Percentiles rank a stretch among this genome's conserved stretches.
Conservation (phyloP, 192 early-diverging fungal genomes). For the Entomortierella lignicola region DNA sequence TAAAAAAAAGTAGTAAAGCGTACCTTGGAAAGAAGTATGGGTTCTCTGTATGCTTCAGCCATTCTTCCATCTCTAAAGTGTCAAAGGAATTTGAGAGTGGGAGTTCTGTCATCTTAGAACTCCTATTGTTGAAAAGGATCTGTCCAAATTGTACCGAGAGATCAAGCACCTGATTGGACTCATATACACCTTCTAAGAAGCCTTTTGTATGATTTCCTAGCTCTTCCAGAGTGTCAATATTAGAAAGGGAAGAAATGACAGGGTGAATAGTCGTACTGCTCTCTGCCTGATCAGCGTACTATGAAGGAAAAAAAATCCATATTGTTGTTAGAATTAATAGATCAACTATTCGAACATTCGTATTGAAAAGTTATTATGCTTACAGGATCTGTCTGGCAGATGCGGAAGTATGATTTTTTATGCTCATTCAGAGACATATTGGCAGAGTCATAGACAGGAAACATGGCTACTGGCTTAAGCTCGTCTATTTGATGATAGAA, state of each 20-base stretch:
- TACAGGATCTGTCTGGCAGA: constrained; percentile 28
- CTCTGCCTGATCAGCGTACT: constrained; percentile 2
- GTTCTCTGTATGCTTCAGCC: constrained; percentile 17
- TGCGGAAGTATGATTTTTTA: constrained; percentile 29
- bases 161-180: constrained; percentile 10
- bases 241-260: constrained; percentile 11
- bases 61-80: constrained; percentile 14
- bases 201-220: constrained; percentile 9
- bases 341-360: too few species aligned
- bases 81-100: constrained; percentile 25
- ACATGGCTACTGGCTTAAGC: constrained; percentile 21
- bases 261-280: constrained; percentile 4
- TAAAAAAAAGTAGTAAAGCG: not conserved
- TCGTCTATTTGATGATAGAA: constrained; percentile 29
- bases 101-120: constrained; percentile 1
- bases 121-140: constrained; percentile 24
- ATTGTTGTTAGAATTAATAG: too few species aligned
- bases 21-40: constrained; percentile 39
- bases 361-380: not conserved
- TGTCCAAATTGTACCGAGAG: constrained; percentile 34
- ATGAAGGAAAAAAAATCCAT: too few species aligned
- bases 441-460: constrained; percentile 35
- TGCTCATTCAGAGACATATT: constrained; percentile 27
- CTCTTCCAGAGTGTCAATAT: constrained; percentile 9
- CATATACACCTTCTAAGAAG: not conserved